phyloP scores from a whole-genome alignment of 2,329 filamentous ascomycete genomes.

The Penicillium sp. region DNA sequence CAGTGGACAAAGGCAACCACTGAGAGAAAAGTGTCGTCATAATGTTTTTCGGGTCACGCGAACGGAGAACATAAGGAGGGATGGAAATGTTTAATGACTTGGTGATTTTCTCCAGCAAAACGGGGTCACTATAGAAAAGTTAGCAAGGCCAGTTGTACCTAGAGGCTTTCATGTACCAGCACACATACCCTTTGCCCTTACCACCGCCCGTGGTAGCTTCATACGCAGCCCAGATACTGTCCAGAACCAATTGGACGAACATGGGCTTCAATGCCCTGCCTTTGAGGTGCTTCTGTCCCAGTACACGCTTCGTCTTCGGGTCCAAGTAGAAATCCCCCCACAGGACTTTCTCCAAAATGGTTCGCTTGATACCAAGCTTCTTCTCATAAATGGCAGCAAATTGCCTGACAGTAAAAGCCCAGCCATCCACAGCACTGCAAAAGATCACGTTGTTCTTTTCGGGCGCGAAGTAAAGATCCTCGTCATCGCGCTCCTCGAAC shows the following conservation, averaged over 20 bases:
- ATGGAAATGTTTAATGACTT: conserved; percentile 86
- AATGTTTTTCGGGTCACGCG: conserved; percentile 79
- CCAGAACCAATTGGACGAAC: conserved; percentile 94
- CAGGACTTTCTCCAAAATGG: conserved; percentile 84
- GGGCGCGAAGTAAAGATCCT: conserved; percentile 96
- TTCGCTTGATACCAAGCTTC: conserved; percentile 92
- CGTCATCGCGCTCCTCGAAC: conserved; percentile 91
- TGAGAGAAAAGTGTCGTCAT: conserved; percentile 83
- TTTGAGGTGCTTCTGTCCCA: conserved; percentile 89
- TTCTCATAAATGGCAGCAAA: conserved; percentile 94
- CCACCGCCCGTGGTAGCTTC: conserved; percentile 83
- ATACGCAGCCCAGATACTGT: conserved; percentile 96
- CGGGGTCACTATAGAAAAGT: conserved; percentile 64
- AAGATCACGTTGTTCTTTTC: conserved; percentile 99
- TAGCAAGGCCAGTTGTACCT: conserved; percentile 20
- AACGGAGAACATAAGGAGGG: conserved; percentile 79
- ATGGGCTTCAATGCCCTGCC: conserved; percentile 90
- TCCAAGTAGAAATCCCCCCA: conserved; percentile 98
- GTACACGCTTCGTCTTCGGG: conserved; percentile 91
- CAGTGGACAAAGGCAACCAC: conserved; percentile 92
- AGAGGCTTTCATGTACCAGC: background rate
- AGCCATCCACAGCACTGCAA: conserved; percentile 96
- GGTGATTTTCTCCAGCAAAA: conserved; percentile 87
- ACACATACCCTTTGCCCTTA: conserved; percentile 73
- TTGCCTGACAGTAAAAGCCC: conserved; percentile 95